Conservation (phyloP, 768 basidiomycete species). For the Russula foetens region DNA sequence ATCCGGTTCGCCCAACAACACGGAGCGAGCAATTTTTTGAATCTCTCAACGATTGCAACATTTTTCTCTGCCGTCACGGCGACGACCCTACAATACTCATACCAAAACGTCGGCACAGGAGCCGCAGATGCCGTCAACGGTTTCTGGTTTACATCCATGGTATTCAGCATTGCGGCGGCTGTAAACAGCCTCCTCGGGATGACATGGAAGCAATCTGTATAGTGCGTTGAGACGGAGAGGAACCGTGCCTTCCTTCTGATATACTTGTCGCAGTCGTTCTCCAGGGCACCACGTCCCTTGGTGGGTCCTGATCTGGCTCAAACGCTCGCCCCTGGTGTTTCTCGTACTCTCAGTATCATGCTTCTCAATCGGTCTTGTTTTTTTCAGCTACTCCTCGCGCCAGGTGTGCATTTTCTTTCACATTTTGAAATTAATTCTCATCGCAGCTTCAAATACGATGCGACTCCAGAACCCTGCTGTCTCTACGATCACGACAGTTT, state of each 20-base stretch:
- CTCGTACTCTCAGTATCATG: conserved; percentile 77
- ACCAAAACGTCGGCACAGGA: conserved; percentile 32
- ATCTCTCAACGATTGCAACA: conserved; percentile 68
- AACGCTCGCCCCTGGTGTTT: conserved; percentile 74
- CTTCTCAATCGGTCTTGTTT: conserved; percentile 73
- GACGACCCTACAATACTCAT: conserved; percentile 66
- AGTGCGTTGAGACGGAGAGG: conserved; percentile 38
- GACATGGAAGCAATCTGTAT: conserved; percentile 79
- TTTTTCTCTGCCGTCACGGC: conserved; percentile 73
- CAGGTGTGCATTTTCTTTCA: conserved; percentile 39
- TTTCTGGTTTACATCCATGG: conserved; percentile 69
- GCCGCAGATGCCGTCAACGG: conserved; percentile 51
- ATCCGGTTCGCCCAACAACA: conserved; percentile 73
- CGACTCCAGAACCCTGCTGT: conserved; percentile 44
- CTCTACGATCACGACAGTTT: conserved; percentile 65
- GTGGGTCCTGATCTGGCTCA: conserved; percentile 86
- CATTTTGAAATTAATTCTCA: background rate
- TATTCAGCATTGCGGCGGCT: conserved; percentile 76
- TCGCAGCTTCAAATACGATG: background rate
- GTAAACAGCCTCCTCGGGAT: conserved; percentile 68
- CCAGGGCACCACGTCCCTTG: conserved; percentile 70
- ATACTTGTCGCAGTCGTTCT: conserved; percentile 45
- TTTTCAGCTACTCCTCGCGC: conserved; percentile 65
- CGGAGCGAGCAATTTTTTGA: conserved; percentile 61
- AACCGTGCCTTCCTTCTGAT: conserved; percentile 14